Conservation (phyloP, 192 early-diverging fungal genomes). For the Backusella morwellensis region DNA sequence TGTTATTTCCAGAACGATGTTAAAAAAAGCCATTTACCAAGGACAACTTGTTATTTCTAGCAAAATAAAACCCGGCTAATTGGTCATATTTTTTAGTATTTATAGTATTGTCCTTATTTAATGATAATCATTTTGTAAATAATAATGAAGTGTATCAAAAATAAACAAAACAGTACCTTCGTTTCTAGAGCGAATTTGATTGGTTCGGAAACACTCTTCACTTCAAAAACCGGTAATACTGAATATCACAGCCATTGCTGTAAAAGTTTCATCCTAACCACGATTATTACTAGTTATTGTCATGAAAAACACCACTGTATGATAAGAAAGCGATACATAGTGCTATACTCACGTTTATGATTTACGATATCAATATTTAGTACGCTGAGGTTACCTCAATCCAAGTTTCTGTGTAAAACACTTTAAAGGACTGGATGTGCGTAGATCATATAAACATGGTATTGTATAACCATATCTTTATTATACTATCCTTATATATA, state of each 20-base stretch:
- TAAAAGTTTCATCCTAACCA: background rate
- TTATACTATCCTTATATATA: background rate
- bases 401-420: background rate
- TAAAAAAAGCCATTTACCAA: background rate
- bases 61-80: background rate
- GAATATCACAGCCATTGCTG: background rate
- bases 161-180: background rate
- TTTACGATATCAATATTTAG: background rate
- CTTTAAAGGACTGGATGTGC: too few relatives aligned
- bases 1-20: background rate
- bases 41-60: background rate
- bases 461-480: background rate
- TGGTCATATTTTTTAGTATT: background rate
- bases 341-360: background rate
- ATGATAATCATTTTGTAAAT: background rate
- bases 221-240: background rate
- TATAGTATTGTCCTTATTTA: background rate
- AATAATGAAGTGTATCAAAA: background rate
- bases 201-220: background rate
- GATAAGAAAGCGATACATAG: background rate
- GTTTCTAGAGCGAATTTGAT: background rate
- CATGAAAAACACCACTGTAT: background rate
- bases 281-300: background rate
- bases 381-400: background rate
- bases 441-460: too few relatives aligned